Conservation (phyloP, 768 basidiomycete species). For the Agaricus blazei region DNA sequence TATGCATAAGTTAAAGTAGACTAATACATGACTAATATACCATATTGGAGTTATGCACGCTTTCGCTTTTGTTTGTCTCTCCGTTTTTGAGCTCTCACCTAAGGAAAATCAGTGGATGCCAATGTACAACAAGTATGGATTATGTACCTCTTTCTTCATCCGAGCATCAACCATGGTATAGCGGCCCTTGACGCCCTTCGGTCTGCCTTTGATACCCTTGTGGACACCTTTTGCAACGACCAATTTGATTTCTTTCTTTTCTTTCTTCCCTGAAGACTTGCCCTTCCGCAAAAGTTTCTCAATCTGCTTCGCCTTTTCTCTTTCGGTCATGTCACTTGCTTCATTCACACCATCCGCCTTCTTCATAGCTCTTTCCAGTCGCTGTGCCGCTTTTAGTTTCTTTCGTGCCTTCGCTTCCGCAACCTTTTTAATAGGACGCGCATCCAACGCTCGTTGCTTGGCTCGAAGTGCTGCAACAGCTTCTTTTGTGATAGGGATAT, state of each 20-base stretch:
- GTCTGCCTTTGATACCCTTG: slow-evolving; percentile 86
- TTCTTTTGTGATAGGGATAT: slow-evolving; percentile 96
- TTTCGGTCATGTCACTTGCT: slow-evolving; percentile 87
- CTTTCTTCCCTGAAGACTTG: slow-evolving; percentile 57
- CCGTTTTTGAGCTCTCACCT: slow-evolving; percentile 83
- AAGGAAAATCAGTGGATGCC: neutral
- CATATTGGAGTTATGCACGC: slow-evolving; percentile 10
- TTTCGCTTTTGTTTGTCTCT: slow-evolving; percentile 66
- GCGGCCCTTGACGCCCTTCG: slow-evolving; percentile 93
- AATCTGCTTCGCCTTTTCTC: slow-evolving; percentile 91
- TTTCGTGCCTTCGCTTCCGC: slow-evolving; percentile 98
- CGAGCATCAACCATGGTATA: slow-evolving; percentile 93
- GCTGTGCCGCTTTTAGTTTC: slow-evolving; percentile 82
- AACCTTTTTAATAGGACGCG: slow-evolving; percentile 97
- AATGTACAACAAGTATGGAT: neutral
- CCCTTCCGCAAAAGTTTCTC: slow-evolving; percentile 89
- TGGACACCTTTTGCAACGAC: slow-evolving; percentile 91
- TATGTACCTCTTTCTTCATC: slow-evolving; percentile 85
- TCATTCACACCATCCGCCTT: slow-evolving; percentile 93
- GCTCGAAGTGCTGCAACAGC: slow-evolving; percentile 81
- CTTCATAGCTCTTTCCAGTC: slow-evolving; percentile 88
- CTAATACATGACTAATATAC: neutral
- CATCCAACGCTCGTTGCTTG: slow-evolving; percentile 90
- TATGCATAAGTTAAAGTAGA: neutral
- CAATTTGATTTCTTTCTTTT: slow-evolving; percentile 72